Evolutionary conservation across 2,329 filamentous ascomycete genomes (phyloP), one percentile per base, ranked within the genome.

Genomic region (Fonsecaea pugnacius): DNA sequence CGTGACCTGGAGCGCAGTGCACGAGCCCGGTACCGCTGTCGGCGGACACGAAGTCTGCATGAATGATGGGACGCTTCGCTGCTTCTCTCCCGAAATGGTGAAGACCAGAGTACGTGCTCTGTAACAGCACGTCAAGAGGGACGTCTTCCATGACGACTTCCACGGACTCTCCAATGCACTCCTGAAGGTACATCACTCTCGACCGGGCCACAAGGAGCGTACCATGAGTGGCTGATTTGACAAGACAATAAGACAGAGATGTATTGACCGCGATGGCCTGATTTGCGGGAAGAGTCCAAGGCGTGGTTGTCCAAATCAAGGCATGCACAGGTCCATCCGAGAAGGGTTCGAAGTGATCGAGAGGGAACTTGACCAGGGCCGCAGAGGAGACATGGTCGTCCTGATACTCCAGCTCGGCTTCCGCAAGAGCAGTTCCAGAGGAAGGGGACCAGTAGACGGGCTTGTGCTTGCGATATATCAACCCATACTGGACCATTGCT

Each of bases 251-350:
- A 50, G 87, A 80, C 66, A 98, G 78, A 43, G 91, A 87, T 6
- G 85, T 80, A 71, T 92, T 87, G 38, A 98, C 84, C 2, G 92
- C 93, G 74, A 99, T 92, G 0, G 91, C 93, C 73, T 87, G 87
- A 75, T 99, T 99, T 1, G 94, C 93, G 0, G 95, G 94, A 4
- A 99, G 81, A 0, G 95, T 99, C 95, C 95, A 99, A 0, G 95
- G 95, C 0, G 95, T 99, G 0, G 95, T 99, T 1, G 95, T 99
- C 95, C 95, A 99, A 58, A 98, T 91, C n/a, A 95, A 84, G n/a
- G 90, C 91, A 74, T 84, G 89, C 10, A 97, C 73, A 4, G 81
- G 78, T 3, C 82, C 82, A 5, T 77, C 69, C 24, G 81, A 70
- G 30, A 73, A 69, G 2, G 75, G 70, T 33, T 85, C 71, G 10